phyloP scores from a whole-genome alignment of 2,329 filamentous ascomycete species.

The Claviceps pusilla region DNA sequence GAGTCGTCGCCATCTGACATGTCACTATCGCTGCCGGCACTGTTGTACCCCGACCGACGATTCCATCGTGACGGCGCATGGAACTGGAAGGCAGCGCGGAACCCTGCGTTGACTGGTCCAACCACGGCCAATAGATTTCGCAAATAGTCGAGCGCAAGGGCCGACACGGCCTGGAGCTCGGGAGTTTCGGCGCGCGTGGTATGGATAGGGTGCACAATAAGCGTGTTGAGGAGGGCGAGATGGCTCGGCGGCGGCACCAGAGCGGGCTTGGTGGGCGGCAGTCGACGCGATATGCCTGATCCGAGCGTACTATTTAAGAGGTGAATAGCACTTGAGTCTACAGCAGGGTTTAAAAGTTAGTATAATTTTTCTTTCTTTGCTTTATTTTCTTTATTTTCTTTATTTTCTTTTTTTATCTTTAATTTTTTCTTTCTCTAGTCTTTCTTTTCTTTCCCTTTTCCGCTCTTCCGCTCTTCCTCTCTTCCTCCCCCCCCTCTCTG shows the following conservation, averaged over 20 bases:
- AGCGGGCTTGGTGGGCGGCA: conserved; percentile 25
- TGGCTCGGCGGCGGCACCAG: conserved; percentile 57
- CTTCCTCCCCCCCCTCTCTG: no score
- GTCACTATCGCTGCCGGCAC: conserved; percentile 27
- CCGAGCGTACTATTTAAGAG: conserved; percentile 51
- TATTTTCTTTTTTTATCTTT: neutral
- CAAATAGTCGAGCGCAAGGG: conserved; percentile 55
- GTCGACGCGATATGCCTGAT: conserved; percentile 28
- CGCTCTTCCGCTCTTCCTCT: no score
- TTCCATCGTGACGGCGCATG: conserved; percentile 17
- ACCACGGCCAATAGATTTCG: conserved; percentile 48
- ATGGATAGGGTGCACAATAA: conserved; percentile 66
- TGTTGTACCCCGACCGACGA: conserved; percentile 20
- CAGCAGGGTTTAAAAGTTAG: neutral
- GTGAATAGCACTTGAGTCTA: conserved; percentile 34
- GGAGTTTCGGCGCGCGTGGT: conserved; percentile 55
- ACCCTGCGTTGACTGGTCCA: conserved; percentile 54
- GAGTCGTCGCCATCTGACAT: conserved; percentile 26
- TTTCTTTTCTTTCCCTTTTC: neutral
- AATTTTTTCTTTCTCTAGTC: no score
- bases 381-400: neutral
- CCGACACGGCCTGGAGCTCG: conserved; percentile 47
- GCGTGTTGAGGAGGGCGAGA: conserved; percentile 61
- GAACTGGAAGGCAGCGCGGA: conserved; percentile 62
- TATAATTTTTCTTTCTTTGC: neutral